A percentile compares a stretch with the other conserved stretches of the same genome.
phyloP scores from a whole-genome alignment of 106 monocot species.

The Ottelia alismoides region DNA sequence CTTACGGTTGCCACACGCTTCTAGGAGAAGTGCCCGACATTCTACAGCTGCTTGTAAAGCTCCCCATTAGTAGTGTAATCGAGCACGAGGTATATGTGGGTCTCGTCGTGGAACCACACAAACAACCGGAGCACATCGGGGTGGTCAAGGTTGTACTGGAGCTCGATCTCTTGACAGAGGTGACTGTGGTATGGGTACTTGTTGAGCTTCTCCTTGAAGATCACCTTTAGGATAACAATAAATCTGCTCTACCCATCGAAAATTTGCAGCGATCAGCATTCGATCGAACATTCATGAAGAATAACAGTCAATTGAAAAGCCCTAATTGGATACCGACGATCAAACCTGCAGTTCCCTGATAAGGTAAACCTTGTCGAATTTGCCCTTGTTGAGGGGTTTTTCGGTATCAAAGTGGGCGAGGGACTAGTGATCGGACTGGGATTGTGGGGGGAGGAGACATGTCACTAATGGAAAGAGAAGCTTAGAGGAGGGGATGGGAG shows the following conservation, averaged over 20 bases:
- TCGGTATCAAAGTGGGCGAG: slow-evolving; percentile 82
- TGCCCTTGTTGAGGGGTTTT: slow-evolving; percentile 72
- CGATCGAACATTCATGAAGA: neutral
- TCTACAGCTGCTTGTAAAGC: slow-evolving; percentile 74
- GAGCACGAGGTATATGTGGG: slow-evolving; percentile 67
- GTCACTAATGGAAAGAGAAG: too few relatives aligned
- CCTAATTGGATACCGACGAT: neutral
- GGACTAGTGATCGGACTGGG: slow-evolving; percentile 33
- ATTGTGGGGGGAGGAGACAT: neutral
- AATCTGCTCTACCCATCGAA: slow-evolving; percentile 49
- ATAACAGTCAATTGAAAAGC: neutral
- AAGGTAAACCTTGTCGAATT: slow-evolving; percentile 83
- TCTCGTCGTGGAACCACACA: slow-evolving; percentile 77
- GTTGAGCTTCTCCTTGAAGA: slow-evolving; percentile 73
- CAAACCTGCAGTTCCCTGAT: slow-evolving; percentile 63
- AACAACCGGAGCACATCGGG: slow-evolving; percentile 81
- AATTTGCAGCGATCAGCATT: too few relatives aligned
- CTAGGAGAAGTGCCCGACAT: slow-evolving; percentile 48
- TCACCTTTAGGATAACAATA: slow-evolving; percentile 69
- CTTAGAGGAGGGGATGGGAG: too few relatives aligned
- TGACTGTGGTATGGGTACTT: slow-evolving; percentile 79
- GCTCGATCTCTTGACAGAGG: slow-evolving; percentile 73
- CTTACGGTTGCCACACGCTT: slow-evolving; percentile 65
- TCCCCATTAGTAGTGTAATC: slow-evolving; percentile 74
- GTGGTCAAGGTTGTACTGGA: slow-evolving; percentile 57